A percentile compares a stretch with the other conserved stretches of the same genome.
These are phyloP conservation scores for Biancaea sappan DNA, from an alignment of 306 rosid species.

Conservation along the genomic window DNA sequence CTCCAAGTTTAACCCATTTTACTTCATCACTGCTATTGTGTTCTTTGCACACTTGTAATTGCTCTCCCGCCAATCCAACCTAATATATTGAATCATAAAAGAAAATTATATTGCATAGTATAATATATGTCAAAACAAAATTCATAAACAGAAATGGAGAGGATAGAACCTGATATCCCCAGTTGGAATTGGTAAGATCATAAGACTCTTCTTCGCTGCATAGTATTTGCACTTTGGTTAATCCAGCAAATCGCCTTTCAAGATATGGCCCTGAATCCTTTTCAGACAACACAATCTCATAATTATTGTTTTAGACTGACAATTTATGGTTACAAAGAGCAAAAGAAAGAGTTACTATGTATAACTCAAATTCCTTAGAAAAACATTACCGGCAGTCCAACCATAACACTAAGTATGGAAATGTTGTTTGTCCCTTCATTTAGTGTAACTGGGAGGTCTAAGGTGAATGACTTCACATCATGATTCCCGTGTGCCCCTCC, in stretches of 20 bases:
- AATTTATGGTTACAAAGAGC: not conserved
- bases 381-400: slow-evolving; percentile 63
- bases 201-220: slow-evolving; percentile 47
- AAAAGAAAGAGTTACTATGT: not conserved
- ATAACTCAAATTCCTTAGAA: not conserved
- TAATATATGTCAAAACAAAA: not conserved
- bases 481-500: slow-evolving; percentile 67
- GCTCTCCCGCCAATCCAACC: slow-evolving; percentile 70
- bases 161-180: slow-evolving; percentile 69
- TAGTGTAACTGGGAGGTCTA: slow-evolving; percentile 49
- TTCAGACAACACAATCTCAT: slow-evolving; percentile 6
- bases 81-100: slow-evolving; percentile 9
- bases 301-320: not conserved
- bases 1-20: slow-evolving; percentile 47
- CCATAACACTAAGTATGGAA: slow-evolving; percentile 71
- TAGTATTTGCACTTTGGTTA: slow-evolving; percentile 51
- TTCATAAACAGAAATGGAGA: not conserved
- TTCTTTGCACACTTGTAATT: slow-evolving; percentile 48
- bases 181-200: slow-evolving; percentile 48
- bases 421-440: slow-evolving; percentile 56
- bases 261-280: slow-evolving; percentile 84
- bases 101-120: not conserved
- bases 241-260: slow-evolving; percentile 66
- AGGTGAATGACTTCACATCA: slow-evolving; percentile 42
- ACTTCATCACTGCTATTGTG: slow-evolving; percentile 32